Conservation (phyloP, 306 rosid species). For the Dryas alaskensis region DNA sequence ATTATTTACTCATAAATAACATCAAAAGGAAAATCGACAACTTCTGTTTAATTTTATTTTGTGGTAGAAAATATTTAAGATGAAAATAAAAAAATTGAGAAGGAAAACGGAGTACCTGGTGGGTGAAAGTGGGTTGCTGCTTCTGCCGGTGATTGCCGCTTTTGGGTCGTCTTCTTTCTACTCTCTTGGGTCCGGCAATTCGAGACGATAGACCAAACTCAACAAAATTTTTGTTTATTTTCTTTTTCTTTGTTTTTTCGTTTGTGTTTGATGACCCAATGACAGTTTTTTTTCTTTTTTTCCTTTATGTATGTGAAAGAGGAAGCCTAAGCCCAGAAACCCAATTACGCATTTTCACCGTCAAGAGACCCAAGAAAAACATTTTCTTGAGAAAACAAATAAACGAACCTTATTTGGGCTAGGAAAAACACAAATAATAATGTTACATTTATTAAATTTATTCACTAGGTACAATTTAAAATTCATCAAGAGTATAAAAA, state of each 20-base stretch:
- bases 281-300: background rate
- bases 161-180: slow-evolving; percentile 20
- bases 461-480: no score
- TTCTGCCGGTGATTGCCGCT: slow-evolving; percentile 27
- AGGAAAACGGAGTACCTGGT: slow-evolving; percentile 38
- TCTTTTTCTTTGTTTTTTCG: background rate
- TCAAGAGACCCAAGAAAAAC: background rate
- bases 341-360: background rate
- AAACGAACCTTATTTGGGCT: no score
- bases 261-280: background rate
- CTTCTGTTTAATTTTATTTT: background rate
- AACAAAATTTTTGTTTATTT: slow-evolving; percentile 5
- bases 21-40: background rate
- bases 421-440: no score
- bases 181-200: slow-evolving; percentile 37
- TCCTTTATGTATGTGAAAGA: no score
- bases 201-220: slow-evolving; percentile 41
- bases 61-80: slow-evolving; percentile 12
- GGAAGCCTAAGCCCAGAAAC: no score
- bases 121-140: slow-evolving; percentile 22
- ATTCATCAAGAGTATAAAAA: no score
- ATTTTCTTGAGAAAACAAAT: no score
- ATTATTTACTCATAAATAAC: background rate
- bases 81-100: background rate
- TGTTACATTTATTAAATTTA: no score